phyloP scores from a whole-genome alignment of 2,329 filamentous ascomycete genomes.

The Aspergillus nomiae region DNA sequence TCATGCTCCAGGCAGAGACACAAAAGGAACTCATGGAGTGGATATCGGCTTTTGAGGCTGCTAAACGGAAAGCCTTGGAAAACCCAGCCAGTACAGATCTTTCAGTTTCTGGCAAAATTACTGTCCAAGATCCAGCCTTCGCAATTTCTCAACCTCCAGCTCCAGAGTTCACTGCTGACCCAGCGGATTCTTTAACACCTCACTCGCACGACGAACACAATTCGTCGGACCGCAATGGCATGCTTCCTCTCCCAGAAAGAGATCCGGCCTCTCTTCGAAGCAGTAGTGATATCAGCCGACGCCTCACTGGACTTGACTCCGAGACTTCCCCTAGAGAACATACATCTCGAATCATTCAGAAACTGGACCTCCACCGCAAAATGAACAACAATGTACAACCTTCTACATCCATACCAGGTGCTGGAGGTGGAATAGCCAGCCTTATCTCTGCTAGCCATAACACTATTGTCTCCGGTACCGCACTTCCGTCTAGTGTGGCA shows the following conservation, averaged over 20 bases:
- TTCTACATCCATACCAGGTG: slow-evolving; percentile 43
- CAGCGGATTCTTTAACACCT: slow-evolving; percentile 65
- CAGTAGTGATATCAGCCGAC: slow-evolving; percentile 70
- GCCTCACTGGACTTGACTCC: slow-evolving; percentile 54
- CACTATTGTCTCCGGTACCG: slow-evolving; percentile 67
- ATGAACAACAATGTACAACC: slow-evolving; percentile 59
- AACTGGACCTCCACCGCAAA: slow-evolving; percentile 85
- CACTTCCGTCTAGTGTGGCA: slow-evolving; percentile 39
- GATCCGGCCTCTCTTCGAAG: slow-evolving; percentile 62
- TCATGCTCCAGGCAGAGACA: slow-evolving; percentile 89
- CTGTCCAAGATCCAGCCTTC: slow-evolving; percentile 72
- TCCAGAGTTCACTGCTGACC: slow-evolving; percentile 85
- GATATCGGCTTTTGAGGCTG: slow-evolving; percentile 89
- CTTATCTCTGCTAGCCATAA: slow-evolving; percentile 84
- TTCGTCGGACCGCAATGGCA: slow-evolving; percentile 62
- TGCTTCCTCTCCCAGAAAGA: slow-evolving; percentile 65
- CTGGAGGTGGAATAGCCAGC: slow-evolving; percentile 73
- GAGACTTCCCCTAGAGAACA: slow-evolving; percentile 73
- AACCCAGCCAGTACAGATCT: slow-evolving; percentile 59
- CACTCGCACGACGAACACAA: slow-evolving; percentile 58
- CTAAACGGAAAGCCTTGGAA: slow-evolving; percentile 90
- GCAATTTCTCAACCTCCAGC: slow-evolving; percentile 86
- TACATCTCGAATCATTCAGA: slow-evolving; percentile 86
- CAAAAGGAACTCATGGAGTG: slow-evolving; percentile 91
- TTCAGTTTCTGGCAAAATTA: slow-evolving; percentile 44